Base-by-base conservation (phyloP, 2,329 filamentous ascomycete species). In the Proliferodiscus dingleyae region DNA sequence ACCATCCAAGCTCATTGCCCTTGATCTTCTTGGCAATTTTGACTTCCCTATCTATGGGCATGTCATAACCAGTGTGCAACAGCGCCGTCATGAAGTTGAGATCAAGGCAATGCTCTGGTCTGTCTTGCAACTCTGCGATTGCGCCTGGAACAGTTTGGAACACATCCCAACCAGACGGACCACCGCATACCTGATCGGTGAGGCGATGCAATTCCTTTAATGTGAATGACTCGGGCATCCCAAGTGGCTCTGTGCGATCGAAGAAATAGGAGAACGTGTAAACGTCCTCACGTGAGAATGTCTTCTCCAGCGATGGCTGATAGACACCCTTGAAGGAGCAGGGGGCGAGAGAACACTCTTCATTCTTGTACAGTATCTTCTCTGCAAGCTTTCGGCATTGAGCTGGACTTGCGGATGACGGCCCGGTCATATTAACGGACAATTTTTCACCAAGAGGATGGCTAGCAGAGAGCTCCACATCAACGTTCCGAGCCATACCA, bases 11-110 rank as follows among this genome's bases (percentile, higher is more conserved):
- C 72, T 98, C 94, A 66, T 96, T 96, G 46, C 83, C 83, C 72
- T 94, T 91, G 64, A 98, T 95, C 77, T 96, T 95, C 85, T 98
- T 98, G 49, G 91, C 93, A 64, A 96, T 95, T 75, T 87, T 91
- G 55, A 98, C 89, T 68, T 98, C 93, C 30, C 94, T 80, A 57
- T 95, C 88, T 59, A 97, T 83, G 3, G 91, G 91, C 89, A 98
- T 96, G 57, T 97, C 93, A 62, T 98, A 98, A 3, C 93, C 93
- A 5, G 89, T 95, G 68, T 97, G 90, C 44, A 97, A 72, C 46
- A 98, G 74, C 21, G 87, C 87, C 59, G 95, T 71, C 89, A 96
- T 96, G 64, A 97, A 98, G 72, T 88, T 98, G 59, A 98, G 72
- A 68, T 98, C 93, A 60, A 98, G 71, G 69, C 93, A 98, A 68